Evolutionary conservation across 306 rosid genomes (phyloP), one percentile per base, ranked within the genome.

Genomic region (Lotus japonicus): DNA sequence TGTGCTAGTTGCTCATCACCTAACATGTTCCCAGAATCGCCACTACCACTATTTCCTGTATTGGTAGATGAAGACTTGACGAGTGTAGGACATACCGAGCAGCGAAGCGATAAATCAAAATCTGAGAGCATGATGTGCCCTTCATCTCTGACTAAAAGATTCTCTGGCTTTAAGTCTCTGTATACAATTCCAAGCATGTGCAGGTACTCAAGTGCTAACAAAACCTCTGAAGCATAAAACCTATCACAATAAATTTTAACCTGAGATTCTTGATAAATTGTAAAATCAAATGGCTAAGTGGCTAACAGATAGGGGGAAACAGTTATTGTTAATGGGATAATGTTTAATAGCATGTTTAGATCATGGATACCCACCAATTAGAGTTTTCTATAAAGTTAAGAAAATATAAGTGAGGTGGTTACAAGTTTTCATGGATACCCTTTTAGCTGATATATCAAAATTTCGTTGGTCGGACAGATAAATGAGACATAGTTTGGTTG

Each of bases 81-180:
- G 0, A 91, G 91, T 3, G 87, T 88, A 10, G 97, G 97, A 75
- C 70, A 68, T 26, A 91, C 97, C 0, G 97, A 86, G 66, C 97
- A 91, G 61, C 97, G 96, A 6, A 91, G 91, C 9, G 97, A 91
- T 56, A 91, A 75, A 63, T 91, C 97, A 3, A 91, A 91, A 82
- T 91, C 97, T 1, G 97, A 91, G 78, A 91, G 97, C 97, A 91
- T 91, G 82, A 91, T 91, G 62, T 91, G 97, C 9, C 97, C 97
- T 69, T 83, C 96, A 12, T 88, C 96, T 79, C 96, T 82, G 9
- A 88, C 96, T 64, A 91, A 61, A 7, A 91, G 96, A 68, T 91
- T 91, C 68, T 91, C 97, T 7, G 96, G 97, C 81, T 91, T 91
- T 59, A 91, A 77, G 79, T 91, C 97, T 82, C 97, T 79, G 75